Conservation (phyloP, 169 alveolate genomes). For the Eimeria necatrix region DNA sequence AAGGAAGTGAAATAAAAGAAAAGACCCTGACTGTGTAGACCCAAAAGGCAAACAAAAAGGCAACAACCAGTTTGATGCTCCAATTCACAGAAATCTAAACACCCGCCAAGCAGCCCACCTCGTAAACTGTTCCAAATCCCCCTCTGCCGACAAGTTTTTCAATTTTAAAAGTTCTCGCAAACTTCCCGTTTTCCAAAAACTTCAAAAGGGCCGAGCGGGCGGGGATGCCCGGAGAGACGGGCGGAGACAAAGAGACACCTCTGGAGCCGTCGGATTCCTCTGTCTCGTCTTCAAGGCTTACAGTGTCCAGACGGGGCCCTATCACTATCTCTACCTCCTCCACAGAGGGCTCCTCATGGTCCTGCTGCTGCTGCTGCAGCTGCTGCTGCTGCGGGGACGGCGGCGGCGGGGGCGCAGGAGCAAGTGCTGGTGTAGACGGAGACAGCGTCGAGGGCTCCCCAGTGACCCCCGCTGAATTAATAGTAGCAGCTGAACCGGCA, state of each 20-base stretch:
- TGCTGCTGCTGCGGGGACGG: constrained; percentile 4
- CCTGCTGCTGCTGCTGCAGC: background rate
- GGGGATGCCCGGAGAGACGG: constrained; percentile 50
- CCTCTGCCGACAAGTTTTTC: constrained; percentile 93
- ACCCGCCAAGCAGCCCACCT: background rate
- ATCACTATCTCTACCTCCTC: background rate
- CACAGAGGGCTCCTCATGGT: background rate
- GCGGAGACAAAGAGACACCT: background rate
- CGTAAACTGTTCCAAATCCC: constrained; percentile 94
- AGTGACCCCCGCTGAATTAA: background rate
- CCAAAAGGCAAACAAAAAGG: too few relatives aligned
- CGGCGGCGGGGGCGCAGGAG: background rate
- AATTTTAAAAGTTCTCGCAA: constrained; percentile 90
- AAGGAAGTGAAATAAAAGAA: too few relatives aligned
- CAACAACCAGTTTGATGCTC: too few relatives aligned
- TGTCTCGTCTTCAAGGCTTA: constrained; percentile 15
- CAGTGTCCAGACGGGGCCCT: background rate
- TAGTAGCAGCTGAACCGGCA: background rate
- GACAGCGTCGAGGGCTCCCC: background rate
- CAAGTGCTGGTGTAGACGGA: background rate
- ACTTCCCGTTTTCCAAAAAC: constrained; percentile 93
- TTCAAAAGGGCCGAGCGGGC: constrained; percentile 78
- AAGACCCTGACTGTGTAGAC: too few relatives aligned
- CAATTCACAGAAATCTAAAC: too few relatives aligned
- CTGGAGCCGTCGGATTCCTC: background rate